Base-by-base conservation (phyloP, 1,284 basidiomycete genomes). In the Pascua guehoae region DNA sequence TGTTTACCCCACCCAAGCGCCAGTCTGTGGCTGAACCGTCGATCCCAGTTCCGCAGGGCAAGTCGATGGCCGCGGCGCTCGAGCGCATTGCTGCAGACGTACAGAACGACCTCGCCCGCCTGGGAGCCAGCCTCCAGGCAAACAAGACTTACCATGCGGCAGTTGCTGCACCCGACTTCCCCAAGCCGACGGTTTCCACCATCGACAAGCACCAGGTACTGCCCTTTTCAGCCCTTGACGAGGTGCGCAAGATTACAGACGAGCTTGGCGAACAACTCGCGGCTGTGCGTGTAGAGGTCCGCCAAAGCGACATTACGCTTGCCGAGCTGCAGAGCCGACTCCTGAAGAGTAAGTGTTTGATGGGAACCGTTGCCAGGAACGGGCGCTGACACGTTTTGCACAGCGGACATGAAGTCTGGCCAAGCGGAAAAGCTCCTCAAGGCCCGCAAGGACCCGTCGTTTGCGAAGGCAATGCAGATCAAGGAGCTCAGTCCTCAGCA, bases 401-500 rank as follows among this genome's bases (percentile, higher is more conserved):
- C 63, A 79, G 78, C 73, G 47, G 78, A 79, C 59, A 75, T 75
- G 65, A 79, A 79, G 61, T 54, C 68, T n/a, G 77, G 78, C 36
- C 79, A 80, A 60, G 72, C 71, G 1, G 73, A 76, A 4, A 77
- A 79, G 38, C 80, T 79, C 66, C 56, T 82, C 36, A 75, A 79
- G 49, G 80, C 81, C 0, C 68, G 73, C 17, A 65, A 73, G 45
- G 81, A 82, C 64, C 78, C 81, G 0, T 70, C 72, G 1, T 79
- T 80, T 51, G 78, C 78, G 16, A 76, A 77, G 49, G 73, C 78
- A 58, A 74, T 81, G 47, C 72, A 78, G 41, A 72, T 80, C 12
- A 72, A 78, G 40, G 79, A 81, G 60, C 75, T 82, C 0, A 79
- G 78, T 15, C 79, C 81, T 0, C 79, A 81, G 61, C 81, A 82